Conservation (phyloP, 2,329 filamentous ascomycete species). For the Venturia aucupariae region DNA sequence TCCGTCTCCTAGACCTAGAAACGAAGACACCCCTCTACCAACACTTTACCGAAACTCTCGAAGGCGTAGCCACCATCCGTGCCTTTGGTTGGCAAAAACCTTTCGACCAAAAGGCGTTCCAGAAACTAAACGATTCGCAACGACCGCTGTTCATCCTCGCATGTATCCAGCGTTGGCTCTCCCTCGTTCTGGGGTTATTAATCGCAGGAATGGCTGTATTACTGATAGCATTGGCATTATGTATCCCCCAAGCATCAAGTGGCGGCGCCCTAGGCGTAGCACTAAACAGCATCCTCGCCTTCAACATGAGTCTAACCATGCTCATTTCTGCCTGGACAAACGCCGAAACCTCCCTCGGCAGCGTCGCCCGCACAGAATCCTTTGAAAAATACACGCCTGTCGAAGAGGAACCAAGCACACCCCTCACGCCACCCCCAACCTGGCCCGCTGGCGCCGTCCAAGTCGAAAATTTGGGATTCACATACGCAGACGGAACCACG, state of each 20-base stretch:
- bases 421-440: not conserved
- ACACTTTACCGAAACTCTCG: conserved; percentile 43
- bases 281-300: conserved; percentile 44
- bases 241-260: conserved; percentile 18
- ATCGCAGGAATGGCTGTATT: conserved; percentile 32
- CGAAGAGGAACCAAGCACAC: conserved; percentile 26
- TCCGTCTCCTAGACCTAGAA: conserved; percentile 36
- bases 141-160: conserved; percentile 37
- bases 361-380: conserved; percentile 45
- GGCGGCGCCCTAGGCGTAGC: conserved; percentile 45
- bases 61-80: conserved; percentile 41
- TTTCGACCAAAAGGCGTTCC: conserved; percentile 29
- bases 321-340: conserved; percentile 47
- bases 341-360: conserved; percentile 50
- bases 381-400: conserved; percentile 40
- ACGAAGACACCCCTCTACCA: conserved; percentile 33
- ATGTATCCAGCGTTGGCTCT: conserved; percentile 38
- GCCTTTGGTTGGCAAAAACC: conserved; percentile 40
- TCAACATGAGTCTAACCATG: conserved; percentile 43
- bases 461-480: not conserved
- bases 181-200: conserved; percentile 32
- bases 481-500: conserved; percentile 1
- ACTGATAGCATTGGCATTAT: conserved; percentile 29
- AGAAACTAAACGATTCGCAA: conserved; percentile 33
- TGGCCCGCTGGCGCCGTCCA: not conserved